Conservation (phyloP, 1,284 basidiomycete genomes). For the Austroboletus novae-zelandiae region DNA sequence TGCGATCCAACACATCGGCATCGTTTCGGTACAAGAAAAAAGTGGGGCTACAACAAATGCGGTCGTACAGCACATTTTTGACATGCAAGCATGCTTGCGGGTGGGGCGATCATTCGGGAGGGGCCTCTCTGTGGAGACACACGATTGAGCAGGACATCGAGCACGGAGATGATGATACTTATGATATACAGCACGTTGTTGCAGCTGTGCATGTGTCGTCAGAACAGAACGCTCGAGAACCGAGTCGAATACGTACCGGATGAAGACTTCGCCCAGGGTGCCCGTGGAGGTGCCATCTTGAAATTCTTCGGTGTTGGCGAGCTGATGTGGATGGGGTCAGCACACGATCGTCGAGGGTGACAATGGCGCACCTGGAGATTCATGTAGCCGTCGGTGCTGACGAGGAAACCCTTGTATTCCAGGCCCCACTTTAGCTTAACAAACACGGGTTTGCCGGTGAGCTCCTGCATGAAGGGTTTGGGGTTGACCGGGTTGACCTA, state of each 20-base stretch:
- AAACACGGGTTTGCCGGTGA: constrained; percentile 95
- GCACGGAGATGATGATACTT: constrained; percentile 43
- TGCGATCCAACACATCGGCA: background rate
- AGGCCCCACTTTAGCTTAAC: constrained; percentile 99
- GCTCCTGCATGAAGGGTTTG: constrained; percentile 97
- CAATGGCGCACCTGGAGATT: constrained; percentile 82
- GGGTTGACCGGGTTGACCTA: constrained; percentile 95
- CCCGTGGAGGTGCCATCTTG: constrained; percentile 97
- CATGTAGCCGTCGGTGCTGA: constrained; percentile 99
- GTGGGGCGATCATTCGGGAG: constrained; percentile 36
- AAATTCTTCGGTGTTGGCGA: constrained; percentile 98
- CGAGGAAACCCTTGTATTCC: constrained; percentile 98
- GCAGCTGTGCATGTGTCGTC: constrained; percentile 44
- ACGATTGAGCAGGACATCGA: constrained; percentile 29
- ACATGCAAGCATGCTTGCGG: background rate
- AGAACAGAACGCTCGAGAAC: background rate
- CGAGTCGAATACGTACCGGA: constrained; percentile 60
- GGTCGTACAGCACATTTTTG: background rate
- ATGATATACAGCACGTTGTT: constrained; percentile 95
- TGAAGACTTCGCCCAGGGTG: constrained; percentile 96
- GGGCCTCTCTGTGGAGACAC: constrained; percentile 64
- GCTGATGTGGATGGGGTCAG: constrained; percentile 9
- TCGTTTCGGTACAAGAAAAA: constrained; percentile 9
- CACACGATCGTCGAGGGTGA: background rate
- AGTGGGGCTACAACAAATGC: constrained; percentile 3